phyloP scores from a whole-genome alignment of 1,139 yeast species.

The Debaryomyces robertsiae region DNA sequence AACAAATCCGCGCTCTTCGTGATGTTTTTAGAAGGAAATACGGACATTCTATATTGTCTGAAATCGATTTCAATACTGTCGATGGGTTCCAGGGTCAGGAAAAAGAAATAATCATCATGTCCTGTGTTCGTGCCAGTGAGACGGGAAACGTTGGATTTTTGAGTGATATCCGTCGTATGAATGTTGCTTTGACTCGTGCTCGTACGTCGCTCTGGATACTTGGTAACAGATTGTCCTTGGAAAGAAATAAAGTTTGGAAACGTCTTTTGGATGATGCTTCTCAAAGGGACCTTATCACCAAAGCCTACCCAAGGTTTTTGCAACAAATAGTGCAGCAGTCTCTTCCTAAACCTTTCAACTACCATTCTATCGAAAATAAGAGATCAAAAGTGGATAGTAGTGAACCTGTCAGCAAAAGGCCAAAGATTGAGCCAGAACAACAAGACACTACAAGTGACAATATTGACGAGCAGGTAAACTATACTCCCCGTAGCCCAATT shows the following conservation, averaged over 20 bases:
- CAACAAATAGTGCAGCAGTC: slow-evolving; percentile 9
- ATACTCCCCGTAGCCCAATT: too few relatives aligned
- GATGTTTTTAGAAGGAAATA: slow-evolving; percentile 57
- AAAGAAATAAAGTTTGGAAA: slow-evolving; percentile 68
- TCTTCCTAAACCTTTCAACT: neutral
- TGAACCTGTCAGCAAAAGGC: neutral
- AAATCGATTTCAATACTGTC: slow-evolving; percentile 88
- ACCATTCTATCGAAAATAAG: neutral
- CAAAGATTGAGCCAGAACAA: neutral
- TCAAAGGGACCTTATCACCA: slow-evolving; percentile 38
- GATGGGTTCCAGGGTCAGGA: slow-evolving; percentile 99
- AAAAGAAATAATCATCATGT: slow-evolving; percentile 87
- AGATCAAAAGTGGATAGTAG: neutral
- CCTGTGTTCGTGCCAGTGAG: slow-evolving; percentile 89
- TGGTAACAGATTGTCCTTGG: slow-evolving; percentile 71
- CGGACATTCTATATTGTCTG: slow-evolving; percentile 64
- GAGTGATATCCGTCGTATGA: slow-evolving; percentile 90
- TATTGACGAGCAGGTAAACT: too few relatives aligned
- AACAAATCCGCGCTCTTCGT: slow-evolving; percentile 68
- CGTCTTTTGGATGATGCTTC: slow-evolving; percentile 65
- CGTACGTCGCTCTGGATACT: slow-evolving; percentile 88
- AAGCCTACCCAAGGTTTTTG: slow-evolving; percentile 45
- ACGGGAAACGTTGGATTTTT: slow-evolving; percentile 79
- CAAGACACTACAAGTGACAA: too few relatives aligned
- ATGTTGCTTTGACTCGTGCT: slow-evolving; percentile 94